These are phyloP conservation scores for Babesia microti DNA, from an alignment of 169 alveolate genomes.

Conservation along the genomic window DNA sequence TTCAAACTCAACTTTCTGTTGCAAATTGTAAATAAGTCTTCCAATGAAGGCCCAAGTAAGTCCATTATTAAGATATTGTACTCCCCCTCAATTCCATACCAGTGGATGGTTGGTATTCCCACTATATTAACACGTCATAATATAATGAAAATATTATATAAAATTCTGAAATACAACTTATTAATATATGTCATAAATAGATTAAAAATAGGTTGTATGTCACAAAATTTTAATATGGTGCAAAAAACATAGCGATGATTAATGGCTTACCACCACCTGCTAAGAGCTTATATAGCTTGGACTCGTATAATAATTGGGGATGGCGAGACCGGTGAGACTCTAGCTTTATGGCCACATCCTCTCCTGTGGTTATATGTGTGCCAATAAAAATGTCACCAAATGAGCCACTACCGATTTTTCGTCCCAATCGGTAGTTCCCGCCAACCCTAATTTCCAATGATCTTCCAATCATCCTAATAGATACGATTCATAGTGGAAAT, in stretches of 20 bases:
- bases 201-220: not conserved
- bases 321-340: slow-evolving; percentile 89
- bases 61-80: slow-evolving; percentile 93
- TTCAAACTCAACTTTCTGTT: slow-evolving; percentile 86
- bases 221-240: too few species aligned
- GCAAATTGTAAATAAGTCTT: slow-evolving; percentile 89
- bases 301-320: slow-evolving; percentile 92
- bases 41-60: slow-evolving; percentile 92
- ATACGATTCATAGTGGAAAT: too few species aligned
- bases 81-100: slow-evolving; percentile 98
- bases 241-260: too few species aligned
- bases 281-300: slow-evolving; percentile 86
- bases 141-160: not conserved
- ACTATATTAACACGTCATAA: slow-evolving; percentile 14
- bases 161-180: not conserved
- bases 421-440: slow-evolving; percentile 90
- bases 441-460: slow-evolving; percentile 91
- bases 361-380: slow-evolving; percentile 84
- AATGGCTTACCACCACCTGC: slow-evolving; percentile 88
- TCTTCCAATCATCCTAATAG: slow-evolving; percentile 28
- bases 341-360: slow-evolving; percentile 90
- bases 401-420: slow-evolving; percentile 97
- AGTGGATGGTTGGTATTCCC: slow-evolving; percentile 92
- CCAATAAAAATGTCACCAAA: slow-evolving; percentile 96
- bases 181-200: not conserved